These are phyloP conservation scores for Pichia sp. DNA, from an alignment of 1,139 yeast species.

Conservation along the genomic window DNA sequence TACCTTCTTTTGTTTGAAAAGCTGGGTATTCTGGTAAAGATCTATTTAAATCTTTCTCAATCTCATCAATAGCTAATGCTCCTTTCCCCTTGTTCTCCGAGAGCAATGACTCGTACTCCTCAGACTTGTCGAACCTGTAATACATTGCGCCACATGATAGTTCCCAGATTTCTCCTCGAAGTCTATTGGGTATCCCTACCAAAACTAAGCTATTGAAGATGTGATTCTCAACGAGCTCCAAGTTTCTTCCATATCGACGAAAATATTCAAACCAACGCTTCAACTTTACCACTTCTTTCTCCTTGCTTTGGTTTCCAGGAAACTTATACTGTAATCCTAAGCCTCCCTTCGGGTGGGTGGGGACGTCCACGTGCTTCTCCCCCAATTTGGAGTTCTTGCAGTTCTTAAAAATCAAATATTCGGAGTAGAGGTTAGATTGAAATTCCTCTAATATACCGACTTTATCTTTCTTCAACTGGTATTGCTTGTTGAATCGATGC, in stretches of 20 bases:
- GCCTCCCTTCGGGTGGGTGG: slow-evolving; percentile 66
- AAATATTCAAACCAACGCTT: slow-evolving; percentile 92
- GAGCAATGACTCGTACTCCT: slow-evolving; percentile 52
- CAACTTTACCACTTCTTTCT: slow-evolving; percentile 23
- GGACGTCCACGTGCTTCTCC: slow-evolving; percentile 31
- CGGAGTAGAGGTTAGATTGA: slow-evolving; percentile 73
- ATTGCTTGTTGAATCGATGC: slow-evolving; percentile 7
- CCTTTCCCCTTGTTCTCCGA: slow-evolving; percentile 52
- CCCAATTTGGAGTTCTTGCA: slow-evolving; percentile 27
- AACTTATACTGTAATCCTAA: slow-evolving; percentile 74
- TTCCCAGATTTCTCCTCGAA: slow-evolving; percentile 97
- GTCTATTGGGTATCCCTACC: slow-evolving; percentile 75
- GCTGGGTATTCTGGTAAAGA: slow-evolving; percentile 96
- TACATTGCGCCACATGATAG: slow-evolving; percentile 82
- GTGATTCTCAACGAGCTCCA: slow-evolving; percentile 67
- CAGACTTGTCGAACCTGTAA: slow-evolving; percentile 54
- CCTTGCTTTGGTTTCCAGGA: slow-evolving; percentile 79
- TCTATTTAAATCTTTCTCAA: slow-evolving; percentile 90
- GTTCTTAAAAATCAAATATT: slow-evolving; percentile 65
- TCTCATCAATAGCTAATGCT: slow-evolving; percentile 89
- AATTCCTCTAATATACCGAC: slow-evolving; percentile 61
- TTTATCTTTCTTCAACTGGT: slow-evolving; percentile 18
- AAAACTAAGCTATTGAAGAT: slow-evolving; percentile 76
- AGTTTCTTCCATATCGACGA: slow-evolving; percentile 74
- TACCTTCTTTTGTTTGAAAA: slow-evolving; percentile 82